Conservation (phyloP, 441 rosid species). For the Populus hybrid region DNA sequence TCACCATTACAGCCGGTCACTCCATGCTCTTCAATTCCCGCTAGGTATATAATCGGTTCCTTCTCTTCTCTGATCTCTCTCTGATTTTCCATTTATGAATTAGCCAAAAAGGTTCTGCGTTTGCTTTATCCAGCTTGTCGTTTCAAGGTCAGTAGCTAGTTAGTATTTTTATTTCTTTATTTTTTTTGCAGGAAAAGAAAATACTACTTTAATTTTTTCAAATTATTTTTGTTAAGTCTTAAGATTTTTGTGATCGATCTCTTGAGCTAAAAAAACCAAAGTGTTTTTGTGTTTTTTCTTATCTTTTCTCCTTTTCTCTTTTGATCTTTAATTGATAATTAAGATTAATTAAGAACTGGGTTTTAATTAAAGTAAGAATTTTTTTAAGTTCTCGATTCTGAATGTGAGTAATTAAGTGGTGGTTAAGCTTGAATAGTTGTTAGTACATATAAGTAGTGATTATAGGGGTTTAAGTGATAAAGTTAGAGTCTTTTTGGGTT, state of each 20-base stretch:
- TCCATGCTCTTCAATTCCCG: slow-evolving; percentile 42
- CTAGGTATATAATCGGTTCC: slow-evolving; percentile 44
- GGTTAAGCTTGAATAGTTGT: slow-evolving; percentile 18
- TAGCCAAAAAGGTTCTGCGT: slow-evolving; percentile 27
- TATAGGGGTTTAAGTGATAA: background rate
- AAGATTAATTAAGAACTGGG: slow-evolving; percentile 16
- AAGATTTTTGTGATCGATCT: slow-evolving; percentile 28
- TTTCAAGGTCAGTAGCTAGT: slow-evolving; percentile 34
- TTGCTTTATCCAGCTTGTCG: slow-evolving; percentile 28
- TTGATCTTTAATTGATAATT: slow-evolving; percentile 7
- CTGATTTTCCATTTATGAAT: slow-evolving; percentile 20
- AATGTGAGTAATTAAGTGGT: slow-evolving; percentile 21
- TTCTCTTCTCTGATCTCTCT: slow-evolving; percentile 20
- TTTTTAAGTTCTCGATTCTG: slow-evolving; percentile 16
- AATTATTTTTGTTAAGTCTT: background rate
- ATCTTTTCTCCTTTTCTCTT: slow-evolving; percentile 23
- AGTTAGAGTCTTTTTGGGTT: background rate
- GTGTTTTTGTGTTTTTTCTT: slow-evolving; percentile 6
- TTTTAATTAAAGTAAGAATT: slow-evolving; percentile 20
- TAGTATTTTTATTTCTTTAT: background rate
- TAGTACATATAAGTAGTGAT: background rate
- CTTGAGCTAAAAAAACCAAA: slow-evolving; percentile 3
- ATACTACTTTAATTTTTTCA: background rate
- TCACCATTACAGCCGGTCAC: slow-evolving; percentile 46
- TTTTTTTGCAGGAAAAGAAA: background rate